Conservation (phyloP, 202 grass and related monocot genomes). For the Zizania palustris region DNA sequence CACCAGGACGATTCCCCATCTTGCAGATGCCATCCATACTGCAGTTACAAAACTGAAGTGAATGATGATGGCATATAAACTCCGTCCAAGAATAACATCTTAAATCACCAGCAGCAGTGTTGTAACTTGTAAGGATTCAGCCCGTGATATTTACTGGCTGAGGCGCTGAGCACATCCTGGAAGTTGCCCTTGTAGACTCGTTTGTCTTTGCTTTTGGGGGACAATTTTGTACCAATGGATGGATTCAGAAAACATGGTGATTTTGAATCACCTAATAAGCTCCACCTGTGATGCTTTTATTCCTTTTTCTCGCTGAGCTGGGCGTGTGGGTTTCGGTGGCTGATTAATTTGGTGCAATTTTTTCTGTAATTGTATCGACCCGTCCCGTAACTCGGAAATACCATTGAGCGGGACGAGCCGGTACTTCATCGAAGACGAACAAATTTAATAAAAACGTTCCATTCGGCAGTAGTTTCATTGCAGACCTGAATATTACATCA, state of each 20-base stretch:
- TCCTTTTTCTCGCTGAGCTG: background rate
- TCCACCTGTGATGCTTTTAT: slow-evolving; percentile 24
- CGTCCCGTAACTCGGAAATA: no score
- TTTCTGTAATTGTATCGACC: no score
- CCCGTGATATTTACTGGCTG: slow-evolving; percentile 28
- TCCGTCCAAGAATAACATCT: slow-evolving; percentile 39
- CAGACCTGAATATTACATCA: no score
- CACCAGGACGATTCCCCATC: slow-evolving; percentile 61
- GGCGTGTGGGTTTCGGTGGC: no score
- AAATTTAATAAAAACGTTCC: no score
- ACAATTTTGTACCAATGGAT: slow-evolving; percentile 49
- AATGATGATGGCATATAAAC: background rate
- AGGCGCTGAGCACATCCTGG: slow-evolving; percentile 25
- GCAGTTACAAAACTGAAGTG: slow-evolving; percentile 72
- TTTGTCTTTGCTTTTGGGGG: slow-evolving; percentile 25
- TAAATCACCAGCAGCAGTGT: slow-evolving; percentile 12
- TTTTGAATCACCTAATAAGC: slow-evolving; percentile 25
- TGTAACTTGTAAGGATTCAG: slow-evolving; percentile 1
- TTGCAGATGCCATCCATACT: slow-evolving; percentile 89
- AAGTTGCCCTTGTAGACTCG: slow-evolving; percentile 32
- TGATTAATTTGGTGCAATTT: no score
- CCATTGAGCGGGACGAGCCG: no score
- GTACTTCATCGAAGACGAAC: no score
- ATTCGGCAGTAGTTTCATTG: no score
- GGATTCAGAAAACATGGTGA: slow-evolving; percentile 27